Evolutionary conservation across 148 eudicot species (phyloP).

Genomic region (Selenicereus undatus): DNA sequence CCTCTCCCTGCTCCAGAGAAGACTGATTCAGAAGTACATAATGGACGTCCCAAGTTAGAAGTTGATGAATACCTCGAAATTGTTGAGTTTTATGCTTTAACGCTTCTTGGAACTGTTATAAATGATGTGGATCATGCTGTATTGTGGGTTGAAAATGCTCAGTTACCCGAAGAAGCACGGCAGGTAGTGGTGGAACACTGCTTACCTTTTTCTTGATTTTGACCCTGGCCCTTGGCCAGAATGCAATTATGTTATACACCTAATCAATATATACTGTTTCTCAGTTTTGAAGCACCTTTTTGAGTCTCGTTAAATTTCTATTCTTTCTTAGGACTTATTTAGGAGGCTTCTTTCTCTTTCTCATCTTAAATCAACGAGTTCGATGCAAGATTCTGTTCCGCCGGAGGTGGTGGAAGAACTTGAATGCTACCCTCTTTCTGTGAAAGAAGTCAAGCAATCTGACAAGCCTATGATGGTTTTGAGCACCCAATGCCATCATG

Average conservation of each 20-base stretch:
- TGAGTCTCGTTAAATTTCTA: background rate
- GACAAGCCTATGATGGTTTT: constrained; percentile 28
- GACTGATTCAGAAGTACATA: constrained; percentile 22
- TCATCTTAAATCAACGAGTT: constrained; percentile 41
- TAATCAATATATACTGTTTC: background rate
- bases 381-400: constrained; percentile 30
- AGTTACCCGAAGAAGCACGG: constrained; percentile 61
- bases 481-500: constrained; percentile 20
- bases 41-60: constrained; percentile 28
- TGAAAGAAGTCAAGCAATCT: constrained; percentile 33
- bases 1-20: constrained; percentile 16
- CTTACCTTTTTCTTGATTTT: background rate
- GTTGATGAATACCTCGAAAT: constrained; percentile 68
- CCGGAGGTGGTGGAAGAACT: constrained; percentile 31
- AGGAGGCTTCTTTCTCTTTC: constrained; percentile 60
- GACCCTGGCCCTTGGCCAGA: background rate
- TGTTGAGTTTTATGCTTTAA: constrained; percentile 68
- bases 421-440: constrained; percentile 20
- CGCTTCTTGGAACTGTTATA: constrained; percentile 46
- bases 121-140: constrained; percentile 51
- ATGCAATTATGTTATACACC: background rate
- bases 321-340: constrained; percentile 53
- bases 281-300: background rate
- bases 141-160: constrained; percentile 81
- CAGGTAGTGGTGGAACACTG: constrained; percentile 49